Percentiles rank a stretch among this genome's conserved stretches.
Conservation (phyloP, 768 basidiomycete species). For the Paxillus rubicundulus region DNA sequence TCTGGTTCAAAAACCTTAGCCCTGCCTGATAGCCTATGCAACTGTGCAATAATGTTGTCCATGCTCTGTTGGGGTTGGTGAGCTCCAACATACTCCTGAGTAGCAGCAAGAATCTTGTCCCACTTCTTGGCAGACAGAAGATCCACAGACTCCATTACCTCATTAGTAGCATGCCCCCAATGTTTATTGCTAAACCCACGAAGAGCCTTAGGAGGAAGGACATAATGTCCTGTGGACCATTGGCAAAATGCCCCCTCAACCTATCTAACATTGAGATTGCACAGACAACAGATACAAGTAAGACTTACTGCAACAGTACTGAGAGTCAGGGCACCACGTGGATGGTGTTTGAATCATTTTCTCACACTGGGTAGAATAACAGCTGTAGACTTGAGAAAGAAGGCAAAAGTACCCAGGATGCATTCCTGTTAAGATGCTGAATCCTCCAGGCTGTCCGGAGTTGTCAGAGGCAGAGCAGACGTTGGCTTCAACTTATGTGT, state of each 20-base stretch:
- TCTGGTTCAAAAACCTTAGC: background rate
- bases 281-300: too few species aligned
- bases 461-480: too few species aligned
- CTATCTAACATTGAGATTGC: too few species aligned
- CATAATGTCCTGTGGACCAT: background rate
- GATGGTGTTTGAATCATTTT: too few species aligned
- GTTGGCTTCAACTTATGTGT: too few species aligned
- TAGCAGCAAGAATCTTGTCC: background rate
- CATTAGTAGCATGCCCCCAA: background rate
- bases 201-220: background rate
- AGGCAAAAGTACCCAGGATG: too few species aligned
- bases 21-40: background rate
- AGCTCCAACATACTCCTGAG: background rate
- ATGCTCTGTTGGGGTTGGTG: background rate
- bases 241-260: background rate
- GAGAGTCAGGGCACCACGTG: background rate
- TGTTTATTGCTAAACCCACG: background rate
- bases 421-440: too few species aligned
- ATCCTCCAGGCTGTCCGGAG: too few species aligned
- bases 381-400: too few species aligned
- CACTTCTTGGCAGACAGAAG: background rate
- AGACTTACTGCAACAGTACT: background rate
- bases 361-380: too few species aligned
- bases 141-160: conserved; percentile 1
- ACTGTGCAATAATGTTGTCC: background rate